Percentiles rank a stretch among this genome's conserved stretches.
phyloP scores from a whole-genome alignment of 2,329 filamentous ascomycete species.

The Cordyceps cateniannulata region DNA sequence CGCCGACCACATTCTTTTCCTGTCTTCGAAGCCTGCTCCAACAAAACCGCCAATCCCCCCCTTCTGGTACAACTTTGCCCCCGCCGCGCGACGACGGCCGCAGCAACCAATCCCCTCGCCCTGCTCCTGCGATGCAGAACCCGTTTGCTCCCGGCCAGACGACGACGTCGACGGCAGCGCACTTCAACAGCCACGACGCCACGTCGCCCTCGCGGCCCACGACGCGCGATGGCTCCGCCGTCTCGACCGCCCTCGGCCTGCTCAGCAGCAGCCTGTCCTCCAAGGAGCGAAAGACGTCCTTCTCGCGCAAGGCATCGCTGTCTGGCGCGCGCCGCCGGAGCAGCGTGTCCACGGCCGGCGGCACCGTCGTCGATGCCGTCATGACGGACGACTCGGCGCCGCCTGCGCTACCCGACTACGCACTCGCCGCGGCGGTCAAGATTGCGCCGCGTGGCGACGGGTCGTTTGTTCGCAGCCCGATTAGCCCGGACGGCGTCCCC shows the following conservation, averaged over 20 bases:
- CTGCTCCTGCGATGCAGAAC: neutral
- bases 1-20: neutral
- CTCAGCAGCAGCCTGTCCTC: conserved; percentile 12
- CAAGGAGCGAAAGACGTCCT: conserved; percentile 47
- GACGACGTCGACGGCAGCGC: neutral
- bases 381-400: conserved; percentile 41
- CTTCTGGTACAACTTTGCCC: too few relatives aligned
- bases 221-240: conserved; percentile 28
- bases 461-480: conserved; percentile 19
- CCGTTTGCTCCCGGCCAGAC: neutral
- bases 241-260: conserved; percentile 2
- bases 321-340: conserved; percentile 38
- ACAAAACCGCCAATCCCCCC: neutral
- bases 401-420: conserved; percentile 49
- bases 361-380: conserved; percentile 24
- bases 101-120: neutral
- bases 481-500: conserved; percentile 30
- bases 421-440: conserved; percentile 43
- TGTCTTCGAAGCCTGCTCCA: neutral
- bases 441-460: conserved; percentile 23
- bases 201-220: conserved; percentile 27
- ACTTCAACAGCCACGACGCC: conserved; percentile 27
- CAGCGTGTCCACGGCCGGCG: conserved; percentile 27
- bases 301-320: conserved; percentile 48
- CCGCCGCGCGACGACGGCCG: too few relatives aligned